These are phyloP conservation scores for Hygrophila difformis DNA, from an alignment of 257 asterid species.

Conservation along the genomic window DNA sequence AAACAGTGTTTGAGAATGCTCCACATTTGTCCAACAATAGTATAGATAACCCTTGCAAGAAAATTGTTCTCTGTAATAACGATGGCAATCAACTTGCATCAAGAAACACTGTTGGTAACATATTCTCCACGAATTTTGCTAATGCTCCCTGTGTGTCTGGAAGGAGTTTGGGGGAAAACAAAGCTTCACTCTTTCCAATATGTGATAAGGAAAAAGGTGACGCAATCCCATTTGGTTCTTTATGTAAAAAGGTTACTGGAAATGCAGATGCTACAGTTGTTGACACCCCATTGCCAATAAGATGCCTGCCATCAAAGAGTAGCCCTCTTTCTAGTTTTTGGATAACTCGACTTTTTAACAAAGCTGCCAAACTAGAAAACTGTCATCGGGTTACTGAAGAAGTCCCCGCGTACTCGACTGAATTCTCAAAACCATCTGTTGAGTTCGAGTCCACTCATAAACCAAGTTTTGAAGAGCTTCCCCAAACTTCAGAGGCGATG, in stretches of 20 bases:
- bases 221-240: constrained; percentile 17
- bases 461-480: constrained; percentile 15
- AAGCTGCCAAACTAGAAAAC: constrained; percentile 15
- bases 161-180: constrained; percentile 19
- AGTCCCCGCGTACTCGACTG: constrained; percentile 12
- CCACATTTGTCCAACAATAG: constrained; percentile 8
- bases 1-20: neutral
- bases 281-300: constrained; percentile 12
- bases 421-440: constrained; percentile 14
- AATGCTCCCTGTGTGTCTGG: constrained; percentile 8
- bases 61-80: constrained; percentile 21
- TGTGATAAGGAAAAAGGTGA: constrained; percentile 6
- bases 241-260: constrained; percentile 12
- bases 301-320: constrained; percentile 25
- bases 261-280: constrained; percentile 16
- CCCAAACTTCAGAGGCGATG: constrained; percentile 48
- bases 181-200: constrained; percentile 14
- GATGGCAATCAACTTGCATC: constrained; percentile 14
- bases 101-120: constrained; percentile 8
- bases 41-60: constrained; percentile 19
- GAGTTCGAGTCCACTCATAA: constrained; percentile 18
- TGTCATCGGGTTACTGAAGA: constrained; percentile 18
- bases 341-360: constrained; percentile 51
- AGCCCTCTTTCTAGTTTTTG: constrained; percentile 42
- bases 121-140: constrained; percentile 17